Evolutionary conservation across 2,329 filamentous ascomycete species (phyloP).

Genomic region (Sclerotinia borealis): DNA sequence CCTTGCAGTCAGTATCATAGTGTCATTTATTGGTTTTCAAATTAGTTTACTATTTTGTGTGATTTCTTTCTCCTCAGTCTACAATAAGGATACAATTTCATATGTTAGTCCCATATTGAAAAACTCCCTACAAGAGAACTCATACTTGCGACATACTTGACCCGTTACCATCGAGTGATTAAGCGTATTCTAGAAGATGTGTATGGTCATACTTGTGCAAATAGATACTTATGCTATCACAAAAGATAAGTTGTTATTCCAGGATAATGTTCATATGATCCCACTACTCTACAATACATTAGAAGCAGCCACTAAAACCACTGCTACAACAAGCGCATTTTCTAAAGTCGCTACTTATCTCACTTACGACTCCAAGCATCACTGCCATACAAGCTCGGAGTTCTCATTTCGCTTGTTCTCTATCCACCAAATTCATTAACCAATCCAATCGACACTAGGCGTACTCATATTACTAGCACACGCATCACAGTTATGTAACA

Average conservation of each 20-base stretch:
- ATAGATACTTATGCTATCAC: no score
- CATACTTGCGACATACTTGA: no score
- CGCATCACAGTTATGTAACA: slow-evolving; percentile 18
- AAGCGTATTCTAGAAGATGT: no score
- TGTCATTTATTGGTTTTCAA: no score
- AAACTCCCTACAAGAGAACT: no score
- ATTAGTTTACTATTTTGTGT: no score
- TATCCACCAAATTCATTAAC: not conserved
- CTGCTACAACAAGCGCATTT: not conserved
- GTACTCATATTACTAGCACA: slow-evolving; percentile 13
- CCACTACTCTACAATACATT: not conserved
- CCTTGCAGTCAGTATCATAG: no score
- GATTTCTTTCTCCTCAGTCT: no score
- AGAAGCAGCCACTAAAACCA: not conserved
- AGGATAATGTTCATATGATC: not conserved
- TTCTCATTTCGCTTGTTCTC: not conserved
- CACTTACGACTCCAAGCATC: not conserved
- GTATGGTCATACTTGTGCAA: not conserved
- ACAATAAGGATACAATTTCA: no score
- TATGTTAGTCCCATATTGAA: no score
- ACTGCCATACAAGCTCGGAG: not conserved
- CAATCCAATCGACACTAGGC: slow-evolving; percentile 25
- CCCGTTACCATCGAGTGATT: no score
- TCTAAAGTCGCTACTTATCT: not conserved
- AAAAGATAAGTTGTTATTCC: not conserved